These are phyloP conservation scores for Pugionium dolabratum DNA, from an alignment of 345 rosid genomes.

Conservation along the genomic window DNA sequence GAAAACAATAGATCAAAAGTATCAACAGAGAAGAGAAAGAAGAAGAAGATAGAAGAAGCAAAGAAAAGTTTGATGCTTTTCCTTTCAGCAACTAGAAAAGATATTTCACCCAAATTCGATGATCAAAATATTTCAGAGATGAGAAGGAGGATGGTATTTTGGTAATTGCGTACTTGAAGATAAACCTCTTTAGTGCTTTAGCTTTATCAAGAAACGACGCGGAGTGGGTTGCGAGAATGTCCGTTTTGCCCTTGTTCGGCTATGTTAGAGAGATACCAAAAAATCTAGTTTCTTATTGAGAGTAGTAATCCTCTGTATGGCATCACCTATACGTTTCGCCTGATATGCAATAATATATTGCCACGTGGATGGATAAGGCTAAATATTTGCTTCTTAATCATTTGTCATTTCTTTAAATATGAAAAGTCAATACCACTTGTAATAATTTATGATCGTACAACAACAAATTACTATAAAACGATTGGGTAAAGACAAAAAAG, in stretches of 20 bases:
- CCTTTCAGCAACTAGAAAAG: slow-evolving; percentile 13
- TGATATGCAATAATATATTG: not conserved
- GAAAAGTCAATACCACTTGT: slow-evolving; percentile 35
- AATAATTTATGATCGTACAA: not conserved
- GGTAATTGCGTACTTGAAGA: not conserved
- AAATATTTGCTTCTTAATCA: slow-evolving; percentile 14
- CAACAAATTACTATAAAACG: not conserved
- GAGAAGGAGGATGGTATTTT: slow-evolving; percentile 7
- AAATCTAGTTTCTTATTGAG: not conserved
- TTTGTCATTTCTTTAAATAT: not conserved
- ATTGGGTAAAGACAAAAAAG: not conserved
- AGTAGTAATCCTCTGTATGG: slow-evolving; percentile 10
- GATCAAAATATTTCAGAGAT: slow-evolving; percentile 6
- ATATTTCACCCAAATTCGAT: slow-evolving; percentile 32
- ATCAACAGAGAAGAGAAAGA: slow-evolving; percentile 11
- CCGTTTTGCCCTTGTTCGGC: slow-evolving; percentile 36
- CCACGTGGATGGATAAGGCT: slow-evolving; percentile 31
- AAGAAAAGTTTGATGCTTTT: slow-evolving; percentile 14
- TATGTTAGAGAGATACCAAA: slow-evolving; percentile 4
- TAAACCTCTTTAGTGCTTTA: slow-evolving; percentile 22
- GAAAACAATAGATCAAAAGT: not conserved
- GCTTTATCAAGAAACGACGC: slow-evolving; percentile 35
- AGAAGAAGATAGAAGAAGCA: slow-evolving; percentile 17
- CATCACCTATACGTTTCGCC: not conserved
- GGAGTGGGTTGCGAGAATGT: slow-evolving; percentile 4